Conservation (phyloP, 805 yeast species). For the Starmerella floris region DNA sequence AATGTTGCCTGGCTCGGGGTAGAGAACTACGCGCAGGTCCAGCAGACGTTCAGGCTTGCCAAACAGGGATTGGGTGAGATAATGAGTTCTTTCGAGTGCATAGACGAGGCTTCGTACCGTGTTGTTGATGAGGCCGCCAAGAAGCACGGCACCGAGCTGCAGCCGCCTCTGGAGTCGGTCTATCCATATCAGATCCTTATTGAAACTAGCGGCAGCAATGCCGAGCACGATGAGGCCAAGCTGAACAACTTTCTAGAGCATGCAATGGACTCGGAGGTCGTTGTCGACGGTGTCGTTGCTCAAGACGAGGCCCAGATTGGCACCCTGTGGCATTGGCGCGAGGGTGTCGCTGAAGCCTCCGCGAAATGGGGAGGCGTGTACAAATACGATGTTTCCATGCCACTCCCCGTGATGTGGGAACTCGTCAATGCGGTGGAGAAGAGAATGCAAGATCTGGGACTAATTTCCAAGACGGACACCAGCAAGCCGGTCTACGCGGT, state of each 20-base stretch:
- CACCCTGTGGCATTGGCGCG: slow-evolving; percentile 92
- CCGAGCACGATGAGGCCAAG: slow-evolving; percentile 86
- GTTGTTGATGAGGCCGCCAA: slow-evolving; percentile 35
- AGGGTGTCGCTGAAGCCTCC: slow-evolving; percentile 79
- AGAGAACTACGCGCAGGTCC: slow-evolving; percentile 64
- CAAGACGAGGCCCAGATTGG: slow-evolving; percentile 82
- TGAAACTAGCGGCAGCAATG: slow-evolving; percentile 92
- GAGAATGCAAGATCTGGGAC: slow-evolving; percentile 41
- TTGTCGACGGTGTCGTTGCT: slow-evolving; percentile 89
- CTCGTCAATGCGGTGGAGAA: slow-evolving; percentile 67
- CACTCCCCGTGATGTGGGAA: slow-evolving; percentile 65
- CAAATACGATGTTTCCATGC: slow-evolving; percentile 91
- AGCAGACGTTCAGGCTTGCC: slow-evolving; percentile 66
- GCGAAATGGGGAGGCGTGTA: slow-evolving; percentile 85
- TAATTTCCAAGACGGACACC: slow-evolving; percentile 47
- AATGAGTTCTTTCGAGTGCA: slow-evolving; percentile 82
- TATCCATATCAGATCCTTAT: slow-evolving; percentile 84
- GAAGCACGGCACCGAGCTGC: slow-evolving; percentile 36
- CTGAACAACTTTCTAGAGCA: slow-evolving; percentile 70
- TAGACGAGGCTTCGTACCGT: slow-evolving; percentile 41
- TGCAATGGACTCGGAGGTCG: slow-evolving; percentile 71
- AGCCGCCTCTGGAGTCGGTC: slow-evolving; percentile 69
- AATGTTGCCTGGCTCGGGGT: slow-evolving; percentile 83
- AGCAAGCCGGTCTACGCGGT: slow-evolving; percentile 70
- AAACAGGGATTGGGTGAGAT: slow-evolving; percentile 67